These are phyloP conservation scores for Dryadomyces quercus-mongolicae DNA, from an alignment of 2,329 filamentous ascomycete species.

Conservation along the genomic window DNA sequence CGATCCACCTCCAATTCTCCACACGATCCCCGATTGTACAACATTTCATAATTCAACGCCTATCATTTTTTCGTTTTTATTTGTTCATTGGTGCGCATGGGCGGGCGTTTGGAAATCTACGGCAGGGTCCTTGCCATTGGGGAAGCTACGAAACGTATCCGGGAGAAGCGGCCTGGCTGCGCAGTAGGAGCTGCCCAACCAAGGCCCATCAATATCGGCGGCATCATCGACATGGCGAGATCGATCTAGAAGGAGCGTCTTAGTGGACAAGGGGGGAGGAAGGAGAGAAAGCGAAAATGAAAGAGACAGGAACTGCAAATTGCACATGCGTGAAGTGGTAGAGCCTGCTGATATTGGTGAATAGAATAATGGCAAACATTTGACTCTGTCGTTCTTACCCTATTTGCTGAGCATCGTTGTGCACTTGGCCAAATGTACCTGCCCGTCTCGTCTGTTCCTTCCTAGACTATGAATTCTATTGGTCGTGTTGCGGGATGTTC, in stretches of 20 bases:
- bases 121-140: conserved; percentile 1
- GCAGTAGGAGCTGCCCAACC: neutral
- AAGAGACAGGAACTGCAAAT: neutral
- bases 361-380: neutral
- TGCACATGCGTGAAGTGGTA: neutral
- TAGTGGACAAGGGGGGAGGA: neutral
- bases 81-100: conserved; percentile 8
- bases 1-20: neutral
- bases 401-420: neutral
- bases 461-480: neutral
- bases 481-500: neutral
- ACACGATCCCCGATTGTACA: neutral
- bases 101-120: conserved; percentile 10
- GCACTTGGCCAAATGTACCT: neutral
- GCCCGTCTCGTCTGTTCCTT: neutral
- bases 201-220: neutral
- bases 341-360: neutral
- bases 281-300: neutral
- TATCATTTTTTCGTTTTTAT: neutral
- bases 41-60: conserved; percentile 1
- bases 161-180: neutral
- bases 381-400: neutral
- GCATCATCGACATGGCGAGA: neutral
- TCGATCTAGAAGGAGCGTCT: conserved; percentile 1
- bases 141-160: neutral